These are phyloP conservation scores for Antitrichia curtipendula DNA, from an alignment of 225 moss, liverwort and hornwort genomes.

Conservation along the genomic window DNA sequence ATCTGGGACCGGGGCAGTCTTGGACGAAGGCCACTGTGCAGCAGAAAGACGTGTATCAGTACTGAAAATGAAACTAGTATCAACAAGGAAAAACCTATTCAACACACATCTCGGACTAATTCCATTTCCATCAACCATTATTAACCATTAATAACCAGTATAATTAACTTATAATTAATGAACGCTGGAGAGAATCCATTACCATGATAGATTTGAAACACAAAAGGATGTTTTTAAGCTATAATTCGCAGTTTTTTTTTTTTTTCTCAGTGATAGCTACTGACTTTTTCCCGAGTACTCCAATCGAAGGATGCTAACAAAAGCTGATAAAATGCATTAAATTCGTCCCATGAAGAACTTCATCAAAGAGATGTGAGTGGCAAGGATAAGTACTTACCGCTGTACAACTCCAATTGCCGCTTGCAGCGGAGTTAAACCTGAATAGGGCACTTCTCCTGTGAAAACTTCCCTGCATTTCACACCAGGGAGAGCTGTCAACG, in stretches of 20 bases:
- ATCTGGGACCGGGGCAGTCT: slow-evolving; percentile 27
- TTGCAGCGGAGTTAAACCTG: slow-evolving; percentile 68
- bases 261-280: background rate
- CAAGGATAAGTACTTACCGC: slow-evolving; percentile 15
- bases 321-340: background rate
- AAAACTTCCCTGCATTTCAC: slow-evolving; percentile 59
- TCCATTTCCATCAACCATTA: background rate
- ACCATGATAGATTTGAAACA: background rate
- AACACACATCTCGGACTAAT: background rate
- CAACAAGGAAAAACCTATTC: background rate
- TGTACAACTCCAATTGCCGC: slow-evolving; percentile 92
- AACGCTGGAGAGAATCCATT: background rate
- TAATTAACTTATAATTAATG: background rate
- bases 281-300: background rate
- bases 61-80: background rate
- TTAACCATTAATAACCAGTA: background rate
- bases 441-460: slow-evolving; percentile 76
- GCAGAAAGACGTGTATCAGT: background rate
- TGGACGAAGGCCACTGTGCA: slow-evolving; percentile 58
- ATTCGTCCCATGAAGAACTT: background rate
- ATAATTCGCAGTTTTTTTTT: background rate
- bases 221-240: background rate
- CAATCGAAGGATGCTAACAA: background rate
- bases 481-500: background rate
- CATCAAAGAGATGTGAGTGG: background rate